Evolutionary conservation across 306 rosid species (phyloP).

Genomic region (Fragaria iinumae): DNA sequence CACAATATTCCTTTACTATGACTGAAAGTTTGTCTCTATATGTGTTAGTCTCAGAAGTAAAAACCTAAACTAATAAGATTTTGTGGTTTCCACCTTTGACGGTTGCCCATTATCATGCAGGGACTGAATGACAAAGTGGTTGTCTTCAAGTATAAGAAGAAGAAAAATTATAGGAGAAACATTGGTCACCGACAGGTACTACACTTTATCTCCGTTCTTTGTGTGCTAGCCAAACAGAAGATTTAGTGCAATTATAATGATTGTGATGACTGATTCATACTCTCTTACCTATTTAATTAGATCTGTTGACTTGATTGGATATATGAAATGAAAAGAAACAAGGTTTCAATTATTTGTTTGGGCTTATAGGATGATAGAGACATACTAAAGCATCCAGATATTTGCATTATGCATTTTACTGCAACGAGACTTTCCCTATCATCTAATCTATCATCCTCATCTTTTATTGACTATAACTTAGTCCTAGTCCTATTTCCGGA

Average conservation of each 20-base stretch:
- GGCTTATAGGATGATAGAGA: slow-evolving; percentile 3
- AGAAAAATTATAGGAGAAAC: slow-evolving; percentile 85
- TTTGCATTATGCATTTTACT: neutral
- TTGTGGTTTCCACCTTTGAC: slow-evolving; percentile 5
- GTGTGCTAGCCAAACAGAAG: slow-evolving; percentile 1
- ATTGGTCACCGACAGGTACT: slow-evolving; percentile 94
- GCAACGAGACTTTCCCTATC: neutral
- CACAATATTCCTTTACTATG: slow-evolving; percentile 1
- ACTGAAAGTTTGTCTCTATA: neutral
- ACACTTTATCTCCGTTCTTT: neutral
- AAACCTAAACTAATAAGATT: neutral
- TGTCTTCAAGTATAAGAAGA: slow-evolving; percentile 85
- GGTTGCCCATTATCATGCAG: slow-evolving; percentile 38
- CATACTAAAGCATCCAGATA: neutral
- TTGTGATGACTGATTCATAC: neutral
- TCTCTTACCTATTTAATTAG: neutral
- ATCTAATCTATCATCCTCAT: neutral
- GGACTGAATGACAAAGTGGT: slow-evolving; percentile 71
- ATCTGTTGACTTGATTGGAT: neutral
- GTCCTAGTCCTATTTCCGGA: neutral
- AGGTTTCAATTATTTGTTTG: neutral
- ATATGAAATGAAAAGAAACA: neutral
- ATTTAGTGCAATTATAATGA: neutral
- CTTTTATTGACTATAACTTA: neutral
- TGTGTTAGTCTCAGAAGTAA: neutral